Conservation (phyloP, 2,329 filamentous ascomycete species). For the Ophiostoma sp. region DNA sequence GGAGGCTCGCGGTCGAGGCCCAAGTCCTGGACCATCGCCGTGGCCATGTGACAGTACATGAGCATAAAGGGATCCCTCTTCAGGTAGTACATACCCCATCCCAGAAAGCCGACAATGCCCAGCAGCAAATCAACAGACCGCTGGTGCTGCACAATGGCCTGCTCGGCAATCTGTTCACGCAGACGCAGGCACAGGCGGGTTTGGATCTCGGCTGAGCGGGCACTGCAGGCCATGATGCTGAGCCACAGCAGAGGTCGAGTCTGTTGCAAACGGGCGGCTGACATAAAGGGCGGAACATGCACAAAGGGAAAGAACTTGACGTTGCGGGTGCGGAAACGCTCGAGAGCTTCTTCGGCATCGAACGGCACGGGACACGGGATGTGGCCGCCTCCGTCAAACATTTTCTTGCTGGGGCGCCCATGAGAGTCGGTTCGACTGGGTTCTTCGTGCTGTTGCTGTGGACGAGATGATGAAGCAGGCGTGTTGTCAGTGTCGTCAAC, state of each 20-base stretch:
- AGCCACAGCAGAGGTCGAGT: constrained; percentile 52
- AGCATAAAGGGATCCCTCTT: constrained; percentile 23
- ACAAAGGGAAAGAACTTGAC: constrained; percentile 48
- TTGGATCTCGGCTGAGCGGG: constrained; percentile 42
- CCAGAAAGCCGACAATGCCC: constrained; percentile 43
- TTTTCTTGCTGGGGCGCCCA: background rate
- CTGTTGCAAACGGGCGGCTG: constrained; percentile 41
- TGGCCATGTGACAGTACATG: constrained; percentile 26
- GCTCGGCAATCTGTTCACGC: constrained; percentile 32
- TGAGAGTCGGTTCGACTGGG: background rate
- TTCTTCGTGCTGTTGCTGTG: background rate
- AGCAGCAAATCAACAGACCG: constrained; percentile 52
- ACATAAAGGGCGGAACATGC: constrained; percentile 40
- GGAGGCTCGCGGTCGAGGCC: constrained; percentile 18
- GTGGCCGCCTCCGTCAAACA: background rate
- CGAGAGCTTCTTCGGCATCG: constrained; percentile 19
- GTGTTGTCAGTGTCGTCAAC: background rate
- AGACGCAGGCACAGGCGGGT: constrained; percentile 12
- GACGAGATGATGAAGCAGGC: background rate
- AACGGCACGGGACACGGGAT: background rate
- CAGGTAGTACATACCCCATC: constrained; percentile 25
- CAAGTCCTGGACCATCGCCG: constrained; percentile 23
- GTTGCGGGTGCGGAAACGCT: constrained; percentile 18
- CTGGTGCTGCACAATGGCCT: constrained; percentile 48
- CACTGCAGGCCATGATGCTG: constrained; percentile 48